phyloP scores from a whole-genome alignment of 768 basidiomycete genomes.

The Boletus tylopilopsis region DNA sequence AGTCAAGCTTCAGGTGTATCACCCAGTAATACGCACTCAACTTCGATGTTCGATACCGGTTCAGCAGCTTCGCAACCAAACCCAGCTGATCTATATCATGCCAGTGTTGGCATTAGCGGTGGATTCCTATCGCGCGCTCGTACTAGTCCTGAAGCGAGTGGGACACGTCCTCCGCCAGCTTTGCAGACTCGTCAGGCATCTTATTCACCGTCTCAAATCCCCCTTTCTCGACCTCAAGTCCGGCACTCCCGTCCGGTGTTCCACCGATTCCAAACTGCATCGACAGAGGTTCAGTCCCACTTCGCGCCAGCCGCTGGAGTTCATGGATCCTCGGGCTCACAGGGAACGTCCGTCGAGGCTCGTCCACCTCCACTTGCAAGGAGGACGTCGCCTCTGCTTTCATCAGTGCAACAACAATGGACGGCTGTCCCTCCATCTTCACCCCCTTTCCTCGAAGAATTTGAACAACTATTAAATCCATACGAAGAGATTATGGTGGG shows the following conservation, averaged over 20 bases:
- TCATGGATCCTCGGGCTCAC: neutral
- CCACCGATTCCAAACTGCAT: neutral
- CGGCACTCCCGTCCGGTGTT: neutral
- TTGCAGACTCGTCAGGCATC: neutral
- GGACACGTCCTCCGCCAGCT: neutral
- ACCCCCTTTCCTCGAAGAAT: constrained; percentile 6
- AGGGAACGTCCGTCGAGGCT: neutral
- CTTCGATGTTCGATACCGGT: constrained; percentile 1
- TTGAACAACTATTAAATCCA: neutral
- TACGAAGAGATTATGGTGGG: neutral
- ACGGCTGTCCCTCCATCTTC: neutral
- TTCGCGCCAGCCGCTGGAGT: neutral
- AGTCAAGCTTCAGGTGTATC: neutral
- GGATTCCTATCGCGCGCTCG: neutral
- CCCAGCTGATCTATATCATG: constrained; percentile 18
- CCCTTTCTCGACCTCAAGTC: neutral
- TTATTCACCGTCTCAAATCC: neutral
- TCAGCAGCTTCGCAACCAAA: neutral
- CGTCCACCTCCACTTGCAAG: neutral
- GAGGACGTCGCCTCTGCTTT: neutral
- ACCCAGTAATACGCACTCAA: constrained; percentile 2
- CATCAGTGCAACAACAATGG: neutral
- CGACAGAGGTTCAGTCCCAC: neutral
- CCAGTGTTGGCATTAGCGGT: constrained; percentile 9
- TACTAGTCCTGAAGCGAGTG: neutral